Conservation (phyloP, 768 basidiomycete species). For the Mycena crocata region DNA sequence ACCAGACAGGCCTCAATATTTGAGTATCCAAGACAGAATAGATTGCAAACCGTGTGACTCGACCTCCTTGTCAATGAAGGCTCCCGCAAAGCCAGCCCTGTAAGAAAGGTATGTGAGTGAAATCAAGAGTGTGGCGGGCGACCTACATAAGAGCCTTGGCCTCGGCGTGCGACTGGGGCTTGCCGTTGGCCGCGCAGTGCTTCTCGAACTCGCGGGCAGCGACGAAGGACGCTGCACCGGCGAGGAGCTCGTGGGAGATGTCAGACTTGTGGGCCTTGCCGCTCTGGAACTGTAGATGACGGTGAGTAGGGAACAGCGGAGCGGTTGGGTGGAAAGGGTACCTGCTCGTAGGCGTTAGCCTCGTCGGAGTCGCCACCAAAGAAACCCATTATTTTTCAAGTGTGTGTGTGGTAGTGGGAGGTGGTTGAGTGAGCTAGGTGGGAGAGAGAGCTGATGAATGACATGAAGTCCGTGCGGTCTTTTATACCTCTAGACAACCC, state of each 20-base stretch:
- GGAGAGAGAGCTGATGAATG: conserved; percentile 8
- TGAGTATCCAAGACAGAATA: no score
- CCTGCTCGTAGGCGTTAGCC: conserved; percentile 39
- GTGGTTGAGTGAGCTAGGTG: neutral
- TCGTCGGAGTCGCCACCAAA: conserved; percentile 34
- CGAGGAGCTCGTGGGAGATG: conserved; percentile 66
- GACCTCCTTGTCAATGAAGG: conserved; percentile 55
- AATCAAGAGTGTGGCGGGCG: neutral
- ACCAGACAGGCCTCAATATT: no score
- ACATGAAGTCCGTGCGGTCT: neutral
- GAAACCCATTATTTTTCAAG: conserved; percentile 30
- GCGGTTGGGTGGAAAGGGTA: neutral
- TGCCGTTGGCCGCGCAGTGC: conserved; percentile 57
- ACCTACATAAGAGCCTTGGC: conserved; percentile 60
- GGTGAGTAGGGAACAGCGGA: neutral
- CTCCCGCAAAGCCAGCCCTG: conserved; percentile 42
- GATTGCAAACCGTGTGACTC: conserved; percentile 72
- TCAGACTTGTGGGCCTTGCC: conserved; percentile 57
- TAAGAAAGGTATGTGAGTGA: neutral
- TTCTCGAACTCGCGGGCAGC: conserved; percentile 31
- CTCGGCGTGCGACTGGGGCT: conserved; percentile 54
- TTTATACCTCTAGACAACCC: conserved; percentile 4
- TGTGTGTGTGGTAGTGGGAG: conserved; percentile 3
- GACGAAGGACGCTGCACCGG: conserved; percentile 64
- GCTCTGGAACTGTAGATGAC: conserved; percentile 41